Evolutionary conservation across 371 early-diverging fungal species (phyloP), one percentile per base, ranked within the genome.

Genomic region (Funneliformis caledonium): DNA sequence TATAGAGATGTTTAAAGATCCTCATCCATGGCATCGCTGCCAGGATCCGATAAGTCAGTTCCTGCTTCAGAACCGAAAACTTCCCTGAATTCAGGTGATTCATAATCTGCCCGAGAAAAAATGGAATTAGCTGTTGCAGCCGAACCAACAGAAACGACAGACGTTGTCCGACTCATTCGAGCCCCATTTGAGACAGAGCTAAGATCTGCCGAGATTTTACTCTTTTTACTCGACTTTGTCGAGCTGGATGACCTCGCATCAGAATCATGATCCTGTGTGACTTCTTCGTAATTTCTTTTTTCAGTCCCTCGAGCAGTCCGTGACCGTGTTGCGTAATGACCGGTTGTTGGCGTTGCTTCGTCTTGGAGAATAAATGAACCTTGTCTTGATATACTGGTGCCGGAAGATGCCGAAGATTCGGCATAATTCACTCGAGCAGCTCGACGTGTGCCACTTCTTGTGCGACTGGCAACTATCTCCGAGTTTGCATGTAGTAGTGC

Each of bases 381-480:
- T 31, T 16, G 9, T 31, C 26, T 42, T 31, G 45, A 70, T 43
- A 11, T 11, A 16, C 16, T 22, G 16, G 70, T 37, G 0, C 22
- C 16, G 7, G 47, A 42, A 8, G 70, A 70, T 47, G 37, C 19
- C 43, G 37, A 22, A 19, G 22, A 22, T 22, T 33, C 37, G 65
- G 65, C 31, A 65, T 65, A 65, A 43, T 72, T 50, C 26, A 77
- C 12, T 22, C 77, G 65, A 8, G 60, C n/a, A 8, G 59, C 48
- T 16, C 50, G 64, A 12, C 77, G 64, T 48, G 77, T 52, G 6
- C 72, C 77, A 45, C 77, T 77, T 8, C 77, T 42, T 16, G 77
- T 77, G n/a, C 77, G 64, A 19, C 62, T 77, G 14, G 48, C 45
- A 48, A 61, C 22, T 14, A 77, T 47, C 22, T 59, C 65, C 2